Evolutionary conservation across 192 early-diverging fungal genomes (phyloP), one percentile per base, ranked within the genome.

Genomic region (Backusella westeae): DNA sequence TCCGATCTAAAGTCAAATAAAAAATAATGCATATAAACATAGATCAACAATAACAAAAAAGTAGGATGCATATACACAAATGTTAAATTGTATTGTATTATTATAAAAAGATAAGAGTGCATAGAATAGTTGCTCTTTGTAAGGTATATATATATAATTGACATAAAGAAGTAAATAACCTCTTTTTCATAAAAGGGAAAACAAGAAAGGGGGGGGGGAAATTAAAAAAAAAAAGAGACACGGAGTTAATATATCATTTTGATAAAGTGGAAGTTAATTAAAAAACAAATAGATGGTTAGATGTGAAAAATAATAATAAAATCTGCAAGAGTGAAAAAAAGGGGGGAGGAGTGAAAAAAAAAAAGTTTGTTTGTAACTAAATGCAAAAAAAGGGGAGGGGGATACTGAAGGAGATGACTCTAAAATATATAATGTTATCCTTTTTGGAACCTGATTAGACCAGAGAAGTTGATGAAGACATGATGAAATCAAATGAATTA

Each of bases 1-100:
- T 85, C 17, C 75, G 84, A 36, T 65, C 81, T 2, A 75, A 74
- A 29, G 74, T 82, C 0, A 65, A 72, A 72, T 67, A 77, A 76
- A 23, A 56, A 26, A 53, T 6, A 59, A 56, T 2, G 23, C 19
- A 53, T n/a, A 53, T n/a, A 53, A 53, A 53, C 52, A 53, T 53
- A 2, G n/a, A 53, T 21, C n/a, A 53, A 53, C n/a, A 53, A 19
- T 19, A 53, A 0, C 32, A 53, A 21, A 53, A 44, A n/a, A 49
- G 19, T 49, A 49, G 6, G 19, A 49, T n/a, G 46, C 19, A 49
- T 49, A 49, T 49, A 19, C 46, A 49, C 46, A 49, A 49, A 49
- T 49, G 19, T 49, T n/a, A 19, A 49, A 49, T 39, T 44, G 15
- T 49, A 49, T 49, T n/a, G 15, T 44, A 14, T 49, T 59, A 21